Evolutionary conservation across 2,329 filamentous ascomycete genomes (phyloP), one percentile per base, ranked within the genome.

Genomic region (Phaeosphaeria sp.): DNA sequence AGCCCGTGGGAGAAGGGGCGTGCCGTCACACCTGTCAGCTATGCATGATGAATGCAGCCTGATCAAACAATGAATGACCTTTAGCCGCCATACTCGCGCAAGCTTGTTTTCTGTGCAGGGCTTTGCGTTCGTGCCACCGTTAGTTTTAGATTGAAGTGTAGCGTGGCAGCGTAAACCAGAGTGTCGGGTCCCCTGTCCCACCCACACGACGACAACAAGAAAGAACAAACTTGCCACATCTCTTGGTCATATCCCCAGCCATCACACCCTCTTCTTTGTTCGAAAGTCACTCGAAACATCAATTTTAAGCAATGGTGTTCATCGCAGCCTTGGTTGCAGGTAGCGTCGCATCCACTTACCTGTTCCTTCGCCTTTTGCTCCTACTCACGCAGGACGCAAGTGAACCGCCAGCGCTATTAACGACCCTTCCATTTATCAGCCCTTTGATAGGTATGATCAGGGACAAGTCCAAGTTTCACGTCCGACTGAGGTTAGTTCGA

Each of bases 301-400:
- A 48, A 30, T 24, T 9, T 24, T 18, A 8, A 43, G 49, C 21
- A 21, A 51, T 51, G 49, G n/a, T 43, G 21, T 22, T 21, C 21
- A 39, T 51, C 49, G 21, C 17, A 8, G 20, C 39, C 22, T 51
- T 51, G 49, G 20, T 30, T 30, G 39, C 17, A 43, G 30, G 49
- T 33, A 17, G 17, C 36, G 20, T 51, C 39, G 49, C 49, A 11
- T 51, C 49, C 21, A 51, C 49, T 42, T 51, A 43, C 39, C 49
- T 51, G 2, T 51, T 51, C 49, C 21, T 51, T 45, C 49, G 25
- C 25, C 25, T 51, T 45, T 21, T 51, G 15, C 49, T 44, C 21
- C 17, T 24, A 22, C 18, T 51, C 9, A 51, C 49, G 1, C 49
- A 51, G 18, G 24, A 51, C 20, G 24, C 39, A n/a, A 20, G 24